A percentile compares a stretch with the other conserved stretches of the same genome.
Evolutionary conservation across 331 rosid species (phyloP).

Genomic region (Ulmus americana): DNA sequence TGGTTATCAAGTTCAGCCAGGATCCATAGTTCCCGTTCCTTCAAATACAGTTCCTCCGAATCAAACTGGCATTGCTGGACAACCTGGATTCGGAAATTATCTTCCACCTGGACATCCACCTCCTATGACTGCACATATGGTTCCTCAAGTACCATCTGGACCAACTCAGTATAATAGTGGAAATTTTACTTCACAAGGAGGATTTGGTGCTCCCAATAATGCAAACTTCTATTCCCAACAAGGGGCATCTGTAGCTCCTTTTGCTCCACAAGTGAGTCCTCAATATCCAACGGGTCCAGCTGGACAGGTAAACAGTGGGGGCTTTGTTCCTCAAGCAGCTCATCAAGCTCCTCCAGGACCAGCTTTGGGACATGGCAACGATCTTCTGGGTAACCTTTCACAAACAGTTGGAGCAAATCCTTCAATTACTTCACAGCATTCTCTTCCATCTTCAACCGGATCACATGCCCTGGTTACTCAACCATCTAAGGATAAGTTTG

Average conservation of each 20-base stretch:
- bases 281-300: slow-evolving; percentile 39
- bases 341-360: slow-evolving; percentile 37
- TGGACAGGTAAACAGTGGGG: slow-evolving; percentile 43
- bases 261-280: slow-evolving; percentile 26
- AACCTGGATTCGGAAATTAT: slow-evolving; percentile 46
- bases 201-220: slow-evolving; percentile 34
- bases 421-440: slow-evolving; percentile 35
- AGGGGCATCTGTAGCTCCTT: slow-evolving; percentile 39
- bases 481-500: slow-evolving; percentile 65
- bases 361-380: slow-evolving; percentile 26
- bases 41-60: slow-evolving; percentile 36
- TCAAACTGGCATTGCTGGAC: slow-evolving; percentile 54
- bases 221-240: slow-evolving; percentile 39
- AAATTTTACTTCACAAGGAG: slow-evolving; percentile 37
- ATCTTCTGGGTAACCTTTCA: slow-evolving; percentile 35
- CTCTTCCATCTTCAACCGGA: slow-evolving; percentile 33
- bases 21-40: slow-evolving; percentile 29
- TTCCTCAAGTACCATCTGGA: slow-evolving; percentile 53
- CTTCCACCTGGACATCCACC: slow-evolving; percentile 42
- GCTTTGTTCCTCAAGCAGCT: slow-evolving; percentile 38
- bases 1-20: slow-evolving; percentile 45
- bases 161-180: slow-evolving; percentile 32
- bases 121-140: slow-evolving; percentile 43
- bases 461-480: slow-evolving; percentile 45
- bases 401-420: slow-evolving; percentile 37